Percentiles rank a stretch among this genome's conserved stretches.
phyloP scores from a whole-genome alignment of 2,329 filamentous ascomycete genomes.

The Teratosphaeria zuluensis region DNA sequence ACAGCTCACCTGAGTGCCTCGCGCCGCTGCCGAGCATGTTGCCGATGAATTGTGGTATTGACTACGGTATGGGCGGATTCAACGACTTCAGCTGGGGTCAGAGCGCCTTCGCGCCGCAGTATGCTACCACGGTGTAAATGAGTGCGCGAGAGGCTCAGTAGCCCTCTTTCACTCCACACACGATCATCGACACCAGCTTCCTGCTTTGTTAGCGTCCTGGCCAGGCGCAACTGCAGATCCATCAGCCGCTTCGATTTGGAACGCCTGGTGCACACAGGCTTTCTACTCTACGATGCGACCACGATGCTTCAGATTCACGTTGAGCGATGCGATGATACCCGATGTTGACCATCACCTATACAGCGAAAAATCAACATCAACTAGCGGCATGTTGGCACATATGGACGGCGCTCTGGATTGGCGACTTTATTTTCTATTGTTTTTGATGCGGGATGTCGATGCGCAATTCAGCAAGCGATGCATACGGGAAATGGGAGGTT shows the following conservation, averaged over 20 bases:
- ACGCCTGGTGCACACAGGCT: conserved; percentile 32
- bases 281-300: conserved; percentile 31
- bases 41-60: conserved; percentile 71
- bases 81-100: conserved; percentile 79
- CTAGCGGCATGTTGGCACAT: conserved; percentile 30
- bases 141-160: conserved; percentile 33
- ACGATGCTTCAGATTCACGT: conserved; percentile 27
- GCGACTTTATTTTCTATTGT: conserved; percentile 8
- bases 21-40: conserved; percentile 79
- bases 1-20: conserved; percentile 66
- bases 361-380: conserved; percentile 7
- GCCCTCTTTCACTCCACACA: conserved; percentile 7
- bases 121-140: conserved; percentile 73
- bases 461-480: conserved; percentile 7
- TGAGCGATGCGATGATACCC: conserved; percentile 32
- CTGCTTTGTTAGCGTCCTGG: conserved; percentile 30
- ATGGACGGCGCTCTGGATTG: conserved; percentile 43
- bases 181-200: conserved; percentile 19
- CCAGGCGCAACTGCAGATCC: conserved; percentile 25
- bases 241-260: conserved; percentile 12
- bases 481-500: conserved; percentile 5
- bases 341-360: conserved; percentile 31
- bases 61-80: conserved; percentile 51
- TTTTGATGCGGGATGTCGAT: not conserved
- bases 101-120: conserved; percentile 66